Evolutionary conservation across 192 early-diverging fungal genomes (phyloP).

Genomic region (Entrophospora sp.): DNA sequence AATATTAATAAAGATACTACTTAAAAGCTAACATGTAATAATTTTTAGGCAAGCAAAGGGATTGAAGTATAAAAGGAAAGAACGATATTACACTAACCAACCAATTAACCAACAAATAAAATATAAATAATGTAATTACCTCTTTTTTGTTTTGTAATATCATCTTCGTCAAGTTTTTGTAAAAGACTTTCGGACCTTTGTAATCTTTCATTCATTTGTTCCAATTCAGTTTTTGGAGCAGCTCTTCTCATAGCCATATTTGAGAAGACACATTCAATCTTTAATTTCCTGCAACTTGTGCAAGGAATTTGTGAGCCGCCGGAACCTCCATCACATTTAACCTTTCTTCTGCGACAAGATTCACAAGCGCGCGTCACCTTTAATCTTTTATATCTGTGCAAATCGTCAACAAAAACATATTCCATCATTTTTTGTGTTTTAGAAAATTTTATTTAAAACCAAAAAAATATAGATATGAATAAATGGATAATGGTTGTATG

Average conservation of each 20-base stretch:
- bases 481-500: no score
- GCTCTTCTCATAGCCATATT: constrained; percentile 1
- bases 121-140: no score
- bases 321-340: constrained; percentile 56
- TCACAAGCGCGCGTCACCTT: constrained; percentile 36
- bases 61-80: not conserved
- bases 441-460: no score
- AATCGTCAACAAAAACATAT: constrained; percentile 11
- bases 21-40: no score
- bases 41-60: not conserved
- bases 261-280: constrained; percentile 6
- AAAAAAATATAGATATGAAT: no score
- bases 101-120: no score
- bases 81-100: no score
- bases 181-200: constrained; percentile 1
- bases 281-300: constrained; percentile 1
- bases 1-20: no score
- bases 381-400: constrained; percentile 14
- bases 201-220: constrained; percentile 1
- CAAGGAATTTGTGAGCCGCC: constrained; percentile 31
- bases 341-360: constrained; percentile 53
- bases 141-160: not conserved
- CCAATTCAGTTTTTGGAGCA: constrained; percentile 1
- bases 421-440: constrained; percentile 9
- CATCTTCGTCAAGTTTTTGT: constrained; percentile 7